phyloP scores from a whole-genome alignment of 495 filamentous ascomycete species.

The Podospora sp. region DNA sequence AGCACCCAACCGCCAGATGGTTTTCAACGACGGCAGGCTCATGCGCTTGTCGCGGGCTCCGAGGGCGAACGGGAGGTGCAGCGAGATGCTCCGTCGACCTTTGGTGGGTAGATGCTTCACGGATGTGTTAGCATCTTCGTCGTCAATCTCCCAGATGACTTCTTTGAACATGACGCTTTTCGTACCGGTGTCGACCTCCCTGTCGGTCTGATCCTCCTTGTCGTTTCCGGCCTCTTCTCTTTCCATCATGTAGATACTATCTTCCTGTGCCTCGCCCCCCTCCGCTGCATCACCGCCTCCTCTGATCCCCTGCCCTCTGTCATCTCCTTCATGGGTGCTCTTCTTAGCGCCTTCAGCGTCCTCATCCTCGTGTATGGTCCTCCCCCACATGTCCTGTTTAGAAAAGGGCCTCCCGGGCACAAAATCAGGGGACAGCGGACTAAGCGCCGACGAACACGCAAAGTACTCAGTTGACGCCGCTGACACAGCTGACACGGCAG shows the following conservation, averaged over 20 bases:
- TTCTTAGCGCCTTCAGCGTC: no score
- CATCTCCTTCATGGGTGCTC: not conserved
- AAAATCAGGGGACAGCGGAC: constrained; percentile 14
- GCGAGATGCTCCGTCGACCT: constrained; percentile 11
- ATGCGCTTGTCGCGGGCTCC: constrained; percentile 30
- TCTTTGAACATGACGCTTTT: not conserved
- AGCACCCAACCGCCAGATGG: constrained; percentile 23
- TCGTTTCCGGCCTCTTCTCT: not conserved
- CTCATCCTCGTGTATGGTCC: no score
- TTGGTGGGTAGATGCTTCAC: not conserved
- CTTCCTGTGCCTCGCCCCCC: not conserved
- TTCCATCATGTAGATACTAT: not conserved
- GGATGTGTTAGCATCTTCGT: not conserved
- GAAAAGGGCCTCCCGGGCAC: not conserved
- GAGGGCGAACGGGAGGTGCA: constrained; percentile 10
- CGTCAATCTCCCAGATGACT: constrained; percentile 1
- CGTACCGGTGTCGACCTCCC: not conserved
- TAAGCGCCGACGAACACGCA: constrained; percentile 5
- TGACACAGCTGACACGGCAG: not conserved
- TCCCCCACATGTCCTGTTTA: not conserved
- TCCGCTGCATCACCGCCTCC: not conserved
- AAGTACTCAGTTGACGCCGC: constrained; percentile 1
- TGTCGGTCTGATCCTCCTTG: not conserved
- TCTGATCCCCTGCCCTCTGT: not conserved
- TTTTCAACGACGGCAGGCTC: constrained; percentile 36